These are phyloP conservation scores for Penicillium macrosclerotiorum DNA, from an alignment of 495 filamentous ascomycete species.

Conservation along the genomic window DNA sequence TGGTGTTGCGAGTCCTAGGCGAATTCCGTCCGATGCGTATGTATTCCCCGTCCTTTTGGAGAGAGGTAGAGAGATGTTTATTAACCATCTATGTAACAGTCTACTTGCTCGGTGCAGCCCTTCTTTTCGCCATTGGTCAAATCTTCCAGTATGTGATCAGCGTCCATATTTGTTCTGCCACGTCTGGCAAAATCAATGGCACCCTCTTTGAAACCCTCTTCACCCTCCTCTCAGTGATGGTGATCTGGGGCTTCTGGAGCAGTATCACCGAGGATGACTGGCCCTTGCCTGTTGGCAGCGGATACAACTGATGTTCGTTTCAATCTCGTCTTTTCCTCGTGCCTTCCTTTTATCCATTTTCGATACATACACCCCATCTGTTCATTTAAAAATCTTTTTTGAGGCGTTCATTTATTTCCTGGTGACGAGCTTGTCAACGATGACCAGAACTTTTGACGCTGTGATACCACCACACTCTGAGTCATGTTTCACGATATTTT, in stretches of 20 bases:
- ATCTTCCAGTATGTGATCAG: constrained; percentile 95
- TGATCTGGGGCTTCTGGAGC: constrained; percentile 94
- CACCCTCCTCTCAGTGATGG: constrained; percentile 75
- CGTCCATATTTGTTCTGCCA: constrained; percentile 80
- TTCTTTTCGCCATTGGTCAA: constrained; percentile 89
- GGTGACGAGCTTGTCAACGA: constrained; percentile 17
- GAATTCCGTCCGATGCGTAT: constrained; percentile 84
- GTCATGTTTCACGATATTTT: constrained; percentile 33
- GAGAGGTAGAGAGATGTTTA: background rate
- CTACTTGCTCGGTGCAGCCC: constrained; percentile 67
- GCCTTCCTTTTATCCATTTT: constrained; percentile 14
- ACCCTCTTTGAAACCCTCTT: constrained; percentile 92
- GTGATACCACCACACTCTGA: constrained; percentile 29
- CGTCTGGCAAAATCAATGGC: constrained; percentile 83
- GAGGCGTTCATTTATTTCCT: constrained; percentile 13
- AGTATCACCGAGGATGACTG: constrained; percentile 99
- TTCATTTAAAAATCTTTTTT: background rate
- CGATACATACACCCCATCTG: constrained; percentile 20
- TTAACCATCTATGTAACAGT: constrained; percentile 46
- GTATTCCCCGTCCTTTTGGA: constrained; percentile 19
- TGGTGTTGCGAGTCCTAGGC: constrained; percentile 81
- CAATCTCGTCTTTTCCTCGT: background rate
- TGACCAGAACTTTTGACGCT: constrained; percentile 24
- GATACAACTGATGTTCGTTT: constrained; percentile 32
- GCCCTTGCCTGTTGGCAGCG: constrained; percentile 63